Base-by-base conservation (phyloP, 169 alveolate genomes). In the Plasmodium gallinaceum region DNA sequence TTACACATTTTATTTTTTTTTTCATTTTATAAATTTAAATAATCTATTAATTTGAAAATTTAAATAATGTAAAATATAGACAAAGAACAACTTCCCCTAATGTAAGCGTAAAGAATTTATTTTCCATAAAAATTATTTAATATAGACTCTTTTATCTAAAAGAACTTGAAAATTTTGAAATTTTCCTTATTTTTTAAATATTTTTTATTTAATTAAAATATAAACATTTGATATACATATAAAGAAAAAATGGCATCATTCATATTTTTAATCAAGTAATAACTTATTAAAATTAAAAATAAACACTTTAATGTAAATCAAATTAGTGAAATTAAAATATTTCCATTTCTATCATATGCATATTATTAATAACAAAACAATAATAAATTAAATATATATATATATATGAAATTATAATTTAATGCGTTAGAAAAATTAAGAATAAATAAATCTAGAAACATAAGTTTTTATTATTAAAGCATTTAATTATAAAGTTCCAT, bases 401-500 rank as follows among this genome's bases (percentile, higher is more conserved):
- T n/a, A 43, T 42, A 39, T 62, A 32, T n/a, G 61, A 12, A 20
- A 66, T 51, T 51, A 12, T 74, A 60, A 74, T 18, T 58, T 54
- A 54, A 73, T 12, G 65, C 39, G 8, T 60, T 57, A 2, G 43
- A 57, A 57, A 57, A 57, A 73, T 73, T 32, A 52, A 73, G 58
- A 73, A 54, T 52, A 42, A 16, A 42, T n/a, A n/a, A n/a, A n/a
- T n/a, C n/a, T n/a, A 42, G 6, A 37, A 70, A 48, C 20, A 18
- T 18, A 26, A 12, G 80, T 37, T 70, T 46, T 8, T 70, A 52
- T 46, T 24, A 37, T 45, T 51, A 70, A 51, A 46, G 65, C 60
- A 42, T n/a, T 7, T 20, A 7, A 7, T 62, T 43, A 52, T 70
- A 52, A 70, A 70, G 10, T 48, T 70, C 65, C 12, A 52, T 24